phyloP scores from a whole-genome alignment of 2,329 filamentous ascomycete genomes.

The Neofusicoccum laricinum region DNA sequence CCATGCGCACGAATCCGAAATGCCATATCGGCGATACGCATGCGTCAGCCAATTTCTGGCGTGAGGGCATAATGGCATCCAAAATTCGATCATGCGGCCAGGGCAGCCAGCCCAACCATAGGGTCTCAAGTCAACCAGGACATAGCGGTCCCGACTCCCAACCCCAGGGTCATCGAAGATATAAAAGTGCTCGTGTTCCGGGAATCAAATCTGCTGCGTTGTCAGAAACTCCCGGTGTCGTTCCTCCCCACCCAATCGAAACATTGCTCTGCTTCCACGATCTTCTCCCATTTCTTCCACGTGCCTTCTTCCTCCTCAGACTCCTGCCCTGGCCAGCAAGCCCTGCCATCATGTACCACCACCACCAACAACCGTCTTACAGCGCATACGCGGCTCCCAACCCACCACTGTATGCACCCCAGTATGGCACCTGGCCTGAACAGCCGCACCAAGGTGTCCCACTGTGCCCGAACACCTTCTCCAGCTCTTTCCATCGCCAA shows the following conservation, averaged over 20 bases:
- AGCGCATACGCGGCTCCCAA: not conserved
- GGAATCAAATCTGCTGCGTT: not conserved
- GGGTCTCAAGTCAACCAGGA: not conserved
- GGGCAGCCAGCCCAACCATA: not conserved
- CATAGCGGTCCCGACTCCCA: not conserved
- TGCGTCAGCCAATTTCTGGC: not conserved
- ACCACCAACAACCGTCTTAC: slow-evolving; percentile 12
- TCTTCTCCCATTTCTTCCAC: not conserved
- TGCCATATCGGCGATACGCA: slow-evolving; percentile 12
- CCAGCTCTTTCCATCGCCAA: slow-evolving; percentile 4
- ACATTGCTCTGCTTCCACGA: not conserved
- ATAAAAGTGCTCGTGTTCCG: not conserved
- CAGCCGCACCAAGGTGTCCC: not conserved
- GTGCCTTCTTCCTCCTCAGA: not conserved
- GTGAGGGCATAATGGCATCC: slow-evolving; percentile 4
- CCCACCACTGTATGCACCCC: slow-evolving; percentile 10
- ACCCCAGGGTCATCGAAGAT: not conserved
- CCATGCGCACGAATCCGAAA: slow-evolving; percentile 6
- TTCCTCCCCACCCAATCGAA: not conserved
- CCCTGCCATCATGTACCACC: slow-evolving; percentile 7
- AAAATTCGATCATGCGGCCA: not conserved
- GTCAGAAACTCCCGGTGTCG: not conserved
- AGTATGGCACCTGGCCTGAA: slow-evolving; percentile 3
- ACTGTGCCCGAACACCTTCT: not conserved
- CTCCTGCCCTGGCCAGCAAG: not conserved